Conservation (phyloP, 2,329 filamentous ascomycete species). For the Colletotrichum tropicale region DNA sequence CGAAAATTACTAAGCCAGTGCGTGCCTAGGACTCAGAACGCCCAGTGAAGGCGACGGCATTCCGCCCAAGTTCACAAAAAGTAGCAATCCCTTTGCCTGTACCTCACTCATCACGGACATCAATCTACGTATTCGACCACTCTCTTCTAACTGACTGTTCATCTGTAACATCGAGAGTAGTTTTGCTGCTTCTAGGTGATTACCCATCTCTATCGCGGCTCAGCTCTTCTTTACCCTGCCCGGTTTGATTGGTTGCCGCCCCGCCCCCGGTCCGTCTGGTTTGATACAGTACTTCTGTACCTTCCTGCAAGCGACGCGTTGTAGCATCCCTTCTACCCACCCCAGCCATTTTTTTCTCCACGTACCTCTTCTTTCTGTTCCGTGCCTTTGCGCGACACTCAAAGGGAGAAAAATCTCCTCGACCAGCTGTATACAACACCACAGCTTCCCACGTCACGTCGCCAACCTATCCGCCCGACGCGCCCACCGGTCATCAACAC, state of each 20-base stretch:
- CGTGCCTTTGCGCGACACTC: slow-evolving; percentile 3
- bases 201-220: neutral
- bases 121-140: neutral
- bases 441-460: slow-evolving; percentile 5
- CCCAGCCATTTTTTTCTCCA: slow-evolving; percentile 21
- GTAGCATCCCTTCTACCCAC: slow-evolving; percentile 1
- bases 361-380: neutral
- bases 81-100: neutral
- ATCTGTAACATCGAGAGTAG: neutral
- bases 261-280: neutral
- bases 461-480: neutral
- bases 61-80: neutral
- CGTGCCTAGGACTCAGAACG: neutral
- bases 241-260: neutral
- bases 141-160: neutral
- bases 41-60: neutral
- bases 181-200: neutral
- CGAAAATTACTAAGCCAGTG: neutral
- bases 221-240: neutral
- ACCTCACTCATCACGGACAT: neutral
- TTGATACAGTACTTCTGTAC: neutral
- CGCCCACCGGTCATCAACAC: slow-evolving; percentile 2
- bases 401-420: slow-evolving; percentile 9
- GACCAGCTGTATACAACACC: neutral
- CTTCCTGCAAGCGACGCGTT: neutral